Conservation (phyloP, 345 rosid species). For the Atalantia buxifolia region DNA sequence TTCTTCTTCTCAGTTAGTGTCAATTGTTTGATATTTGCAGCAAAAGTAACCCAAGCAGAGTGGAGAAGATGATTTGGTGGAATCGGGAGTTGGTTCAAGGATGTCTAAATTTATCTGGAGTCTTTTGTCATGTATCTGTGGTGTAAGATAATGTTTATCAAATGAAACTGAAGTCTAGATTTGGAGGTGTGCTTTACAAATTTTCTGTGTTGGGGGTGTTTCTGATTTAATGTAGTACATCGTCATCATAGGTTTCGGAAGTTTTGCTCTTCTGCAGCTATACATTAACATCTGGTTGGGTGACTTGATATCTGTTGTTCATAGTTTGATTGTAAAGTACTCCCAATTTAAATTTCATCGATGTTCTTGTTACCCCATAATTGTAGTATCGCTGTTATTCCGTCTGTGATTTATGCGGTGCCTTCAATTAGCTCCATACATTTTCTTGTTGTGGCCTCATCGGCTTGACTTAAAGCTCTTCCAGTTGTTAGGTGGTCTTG, state of each 20-base stretch:
- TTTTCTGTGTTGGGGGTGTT: constrained; percentile 27
- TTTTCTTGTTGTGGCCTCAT: no score
- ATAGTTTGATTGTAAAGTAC: constrained; percentile 1
- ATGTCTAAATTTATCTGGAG: constrained; percentile 6
- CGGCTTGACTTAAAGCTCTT: no score
- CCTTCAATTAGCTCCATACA: background rate
- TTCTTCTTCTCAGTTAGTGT: background rate
- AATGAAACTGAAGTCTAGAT: constrained; percentile 22
- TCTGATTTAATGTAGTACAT: constrained; percentile 34
- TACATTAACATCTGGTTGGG: constrained; percentile 14
- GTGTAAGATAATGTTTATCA: constrained; percentile 27
- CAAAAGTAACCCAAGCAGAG: constrained; percentile 46
- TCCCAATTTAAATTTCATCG: background rate
- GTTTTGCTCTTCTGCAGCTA: constrained; percentile 17
- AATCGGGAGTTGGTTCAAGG: constrained; percentile 10
- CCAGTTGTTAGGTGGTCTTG: no score
- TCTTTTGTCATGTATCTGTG: constrained; percentile 1
- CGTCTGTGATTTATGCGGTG: background rate
- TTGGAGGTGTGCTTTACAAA: constrained; percentile 25
- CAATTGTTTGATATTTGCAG: constrained; percentile 38
- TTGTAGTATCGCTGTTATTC: background rate
- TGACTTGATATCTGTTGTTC: constrained; percentile 7
- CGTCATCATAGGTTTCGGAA: constrained; percentile 41
- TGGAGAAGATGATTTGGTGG: constrained; percentile 47
- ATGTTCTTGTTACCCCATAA: background rate